A percentile compares a stretch with the other conserved stretches of the same genome.
phyloP scores from a whole-genome alignment of 106 monocot species.

The Dendrobium officinale region DNA sequence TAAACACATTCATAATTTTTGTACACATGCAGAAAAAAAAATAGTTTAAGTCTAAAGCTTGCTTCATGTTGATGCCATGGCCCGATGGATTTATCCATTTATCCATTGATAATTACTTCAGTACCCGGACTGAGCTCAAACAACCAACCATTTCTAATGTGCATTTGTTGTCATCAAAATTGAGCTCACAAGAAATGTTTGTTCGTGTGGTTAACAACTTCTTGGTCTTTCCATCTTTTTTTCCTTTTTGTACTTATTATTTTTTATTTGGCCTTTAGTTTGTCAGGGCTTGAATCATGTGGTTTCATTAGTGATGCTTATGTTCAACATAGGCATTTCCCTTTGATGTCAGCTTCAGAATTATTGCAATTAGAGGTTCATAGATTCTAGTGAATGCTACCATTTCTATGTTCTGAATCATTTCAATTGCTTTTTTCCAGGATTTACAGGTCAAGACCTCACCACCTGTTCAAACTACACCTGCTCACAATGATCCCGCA shows the following conservation, averaged over 20 bases:
- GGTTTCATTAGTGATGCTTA: background rate
- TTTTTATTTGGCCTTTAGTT: background rate
- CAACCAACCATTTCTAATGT: background rate
- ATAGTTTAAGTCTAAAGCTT: background rate
- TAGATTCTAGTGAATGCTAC: background rate
- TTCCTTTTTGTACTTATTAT: background rate
- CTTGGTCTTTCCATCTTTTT: background rate
- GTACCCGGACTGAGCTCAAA: too few relatives aligned
- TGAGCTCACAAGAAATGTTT: background rate
- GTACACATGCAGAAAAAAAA: background rate
- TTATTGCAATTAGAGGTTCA: background rate
- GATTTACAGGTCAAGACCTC: slow-evolving; percentile 82
- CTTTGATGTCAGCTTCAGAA: background rate
- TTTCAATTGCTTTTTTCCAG: slow-evolving; percentile 31
- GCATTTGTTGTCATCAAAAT: background rate
- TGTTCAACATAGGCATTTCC: background rate
- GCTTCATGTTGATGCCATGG: background rate
- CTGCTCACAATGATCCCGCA: slow-evolving; percentile 60
- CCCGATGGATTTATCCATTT: background rate
- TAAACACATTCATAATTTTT: background rate
- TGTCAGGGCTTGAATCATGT: background rate
- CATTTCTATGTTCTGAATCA: background rate
- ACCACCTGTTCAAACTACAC: slow-evolving; percentile 48
- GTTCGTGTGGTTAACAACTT: background rate
- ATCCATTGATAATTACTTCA: background rate